Evolutionary conservation across 2,329 filamentous ascomycete species (phyloP), one percentile per base, ranked within the genome.

Genomic region (Sporothrix schenckii): DNA sequence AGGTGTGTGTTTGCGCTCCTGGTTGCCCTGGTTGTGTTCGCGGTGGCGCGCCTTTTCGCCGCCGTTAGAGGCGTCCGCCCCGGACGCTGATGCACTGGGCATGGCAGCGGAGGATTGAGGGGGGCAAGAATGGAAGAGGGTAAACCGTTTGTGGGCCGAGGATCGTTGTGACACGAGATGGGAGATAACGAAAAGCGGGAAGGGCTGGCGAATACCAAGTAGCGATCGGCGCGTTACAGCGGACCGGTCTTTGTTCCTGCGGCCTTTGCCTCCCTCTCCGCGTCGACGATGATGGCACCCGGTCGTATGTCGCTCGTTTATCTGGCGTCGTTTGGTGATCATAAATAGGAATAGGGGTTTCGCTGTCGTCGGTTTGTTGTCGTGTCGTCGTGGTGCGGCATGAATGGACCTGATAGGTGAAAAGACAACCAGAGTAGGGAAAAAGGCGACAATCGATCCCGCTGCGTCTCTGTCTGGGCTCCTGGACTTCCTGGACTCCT

Each of bases 1-100:
- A 41, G 88, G 84, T 1, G 95, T 99, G 81, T 89, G 97, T 78
- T 91, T 87, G 75, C 92, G 89, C 71, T 88, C 88, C 75, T 90
- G 87, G 80, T 90, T 91, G 74, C 91, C 91, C 79, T 93, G 91
- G 79, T 92, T 90, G 81, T 93, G 91, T 71, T 89, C 85, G 76
- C 89, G 88, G 75, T 80, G 80, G 70, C 84, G 85, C 63, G 80
- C 77, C 72, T 75, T 75, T 72, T 78, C 80, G 73, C 74, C 72
- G 71, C 74, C 72, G 71, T 75, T 65, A 75, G 80, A 80, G 76
- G 85, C 79, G 76, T 86, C 84, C 76, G 84, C 82, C 78, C 86
- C 86, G 70, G 86, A 87, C 74, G 86, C 79, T 72, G 81, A 83
- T 78, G 85, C 86, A 80, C 82, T 83, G 75, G 82, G 78, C 82